phyloP scores from a whole-genome alignment of 306 rosid species.

The Astragalus membranaceus region DNA sequence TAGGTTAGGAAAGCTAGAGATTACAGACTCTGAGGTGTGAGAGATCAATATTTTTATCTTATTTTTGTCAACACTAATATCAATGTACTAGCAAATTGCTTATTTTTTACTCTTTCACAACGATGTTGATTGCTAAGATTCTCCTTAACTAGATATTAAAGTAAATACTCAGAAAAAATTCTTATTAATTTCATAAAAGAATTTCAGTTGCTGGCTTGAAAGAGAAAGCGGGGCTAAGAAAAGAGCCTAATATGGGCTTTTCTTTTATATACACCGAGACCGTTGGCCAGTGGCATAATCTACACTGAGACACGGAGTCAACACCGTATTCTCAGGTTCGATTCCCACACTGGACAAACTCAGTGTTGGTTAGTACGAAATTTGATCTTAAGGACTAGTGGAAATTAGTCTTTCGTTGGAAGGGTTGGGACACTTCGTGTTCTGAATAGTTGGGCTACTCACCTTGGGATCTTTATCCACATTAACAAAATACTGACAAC shows the following conservation, averaged over 20 bases:
- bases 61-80: slow-evolving; percentile 19
- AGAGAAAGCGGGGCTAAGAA: not conserved
- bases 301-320: too few species aligned
- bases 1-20: slow-evolving; percentile 21
- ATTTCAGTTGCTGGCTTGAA: not conserved
- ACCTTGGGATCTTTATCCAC: slow-evolving; percentile 28
- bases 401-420: too few species aligned
- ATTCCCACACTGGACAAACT: too few species aligned
- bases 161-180: not conserved
- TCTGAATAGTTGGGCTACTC: slow-evolving; percentile 11
- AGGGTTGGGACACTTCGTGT: too few species aligned
- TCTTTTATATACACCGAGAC: too few species aligned
- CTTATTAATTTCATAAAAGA: not conserved
- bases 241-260: not conserved
- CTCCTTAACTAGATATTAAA: not conserved
- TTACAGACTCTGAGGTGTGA: slow-evolving; percentile 5
- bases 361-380: too few species aligned
- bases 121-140: too few species aligned
- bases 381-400: too few species aligned
- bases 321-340: too few species aligned
- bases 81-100: slow-evolving; percentile 25
- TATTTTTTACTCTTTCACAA: too few species aligned
- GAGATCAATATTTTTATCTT: not conserved
- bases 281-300: too few species aligned
- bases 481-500: slow-evolving; percentile 4